These are phyloP conservation scores for Colletotrichum gigasporum DNA, from an alignment of 2,329 filamentous ascomycete species.

Conservation along the genomic window DNA sequence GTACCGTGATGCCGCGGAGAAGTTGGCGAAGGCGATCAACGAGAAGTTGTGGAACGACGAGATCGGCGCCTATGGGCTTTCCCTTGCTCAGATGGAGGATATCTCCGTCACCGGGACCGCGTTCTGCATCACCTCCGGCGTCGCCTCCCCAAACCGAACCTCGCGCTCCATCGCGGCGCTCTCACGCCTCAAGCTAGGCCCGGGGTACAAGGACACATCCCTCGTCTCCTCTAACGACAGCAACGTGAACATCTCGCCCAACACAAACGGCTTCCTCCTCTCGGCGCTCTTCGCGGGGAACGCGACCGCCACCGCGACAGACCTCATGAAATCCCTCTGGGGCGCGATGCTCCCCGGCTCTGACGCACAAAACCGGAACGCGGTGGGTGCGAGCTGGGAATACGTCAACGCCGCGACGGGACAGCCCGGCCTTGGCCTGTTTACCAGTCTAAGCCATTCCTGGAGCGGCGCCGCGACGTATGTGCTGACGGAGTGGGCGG, in stretches of 20 bases:
- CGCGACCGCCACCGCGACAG: slow-evolving; percentile 35
- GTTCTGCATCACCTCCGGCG: slow-evolving; percentile 35
- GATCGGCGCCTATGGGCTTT: slow-evolving; percentile 28
- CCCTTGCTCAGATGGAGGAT: background rate
- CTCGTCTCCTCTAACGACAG: slow-evolving; percentile 35
- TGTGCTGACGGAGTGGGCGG: slow-evolving; percentile 47
- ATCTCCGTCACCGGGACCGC: slow-evolving; percentile 31
- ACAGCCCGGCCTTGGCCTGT: slow-evolving; percentile 49
- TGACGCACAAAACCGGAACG: slow-evolving; percentile 35
- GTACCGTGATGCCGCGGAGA: slow-evolving; percentile 31
- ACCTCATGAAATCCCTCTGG: slow-evolving; percentile 50
- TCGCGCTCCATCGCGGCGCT: slow-evolving; percentile 25
- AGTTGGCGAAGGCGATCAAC: slow-evolving; percentile 30
- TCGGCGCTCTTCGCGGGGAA: slow-evolving; percentile 43
- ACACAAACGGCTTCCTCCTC: slow-evolving; percentile 55
- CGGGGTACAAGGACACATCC: slow-evolving; percentile 35
- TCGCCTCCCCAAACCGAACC: slow-evolving; percentile 18
- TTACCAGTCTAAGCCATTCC: slow-evolving; percentile 52
- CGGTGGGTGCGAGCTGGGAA: slow-evolving; percentile 54
- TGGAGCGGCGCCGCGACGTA: slow-evolving; percentile 57
- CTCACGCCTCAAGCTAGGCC: slow-evolving; percentile 17
- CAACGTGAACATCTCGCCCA: slow-evolving; percentile 52
- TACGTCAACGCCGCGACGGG: slow-evolving; percentile 48
- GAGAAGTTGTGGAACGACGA: slow-evolving; percentile 34
- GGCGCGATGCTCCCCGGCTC: slow-evolving; percentile 49